These are phyloP conservation scores for Metschnikowia similis DNA, from an alignment of 805 yeast species.

Conservation along the genomic window DNA sequence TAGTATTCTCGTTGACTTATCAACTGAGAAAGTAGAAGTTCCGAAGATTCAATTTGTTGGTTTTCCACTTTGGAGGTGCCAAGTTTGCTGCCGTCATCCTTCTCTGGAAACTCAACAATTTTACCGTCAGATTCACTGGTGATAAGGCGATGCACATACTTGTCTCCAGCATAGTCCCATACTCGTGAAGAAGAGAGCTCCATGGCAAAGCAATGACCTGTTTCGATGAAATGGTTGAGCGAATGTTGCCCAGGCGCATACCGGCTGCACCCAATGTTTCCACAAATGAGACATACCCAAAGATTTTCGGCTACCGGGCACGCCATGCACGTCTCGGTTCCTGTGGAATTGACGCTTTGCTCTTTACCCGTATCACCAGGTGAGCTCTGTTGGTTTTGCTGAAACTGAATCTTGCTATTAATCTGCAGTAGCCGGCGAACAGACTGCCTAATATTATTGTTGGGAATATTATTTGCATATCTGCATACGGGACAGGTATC, in stretches of 20 bases:
- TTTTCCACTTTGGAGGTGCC: slow-evolving; percentile 2
- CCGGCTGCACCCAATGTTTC: slow-evolving; percentile 88
- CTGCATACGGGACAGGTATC: slow-evolving; percentile 90
- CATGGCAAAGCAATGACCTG: slow-evolving; percentile 90
- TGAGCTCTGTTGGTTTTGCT: slow-evolving; percentile 8
- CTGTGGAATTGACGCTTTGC: background rate
- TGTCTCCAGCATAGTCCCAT: slow-evolving; percentile 93
- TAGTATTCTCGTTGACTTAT: slow-evolving; percentile 84
- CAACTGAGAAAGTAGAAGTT: slow-evolving; percentile 69
- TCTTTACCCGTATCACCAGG: slow-evolving; percentile 15
- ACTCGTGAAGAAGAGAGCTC: slow-evolving; percentile 79
- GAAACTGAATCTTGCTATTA: slow-evolving; percentile 18
- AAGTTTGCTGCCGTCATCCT: slow-evolving; percentile 12
- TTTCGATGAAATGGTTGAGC: slow-evolving; percentile 67
- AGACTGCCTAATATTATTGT: slow-evolving; percentile 30
- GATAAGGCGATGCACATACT: slow-evolving; percentile 79
- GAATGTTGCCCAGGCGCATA: slow-evolving; percentile 81
- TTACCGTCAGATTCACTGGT: slow-evolving; percentile 89
- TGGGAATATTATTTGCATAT: slow-evolving; percentile 52
- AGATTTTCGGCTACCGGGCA: slow-evolving; percentile 61
- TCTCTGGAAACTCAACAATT: slow-evolving; percentile 65
- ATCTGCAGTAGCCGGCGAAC: slow-evolving; percentile 32
- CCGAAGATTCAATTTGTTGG: slow-evolving; percentile 62
- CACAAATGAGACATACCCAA: slow-evolving; percentile 90
- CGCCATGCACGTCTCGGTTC: slow-evolving; percentile 40